These are phyloP conservation scores for Oidium heveae DNA, from an alignment of 2,329 filamentous ascomycete species.

Conservation along the genomic window DNA sequence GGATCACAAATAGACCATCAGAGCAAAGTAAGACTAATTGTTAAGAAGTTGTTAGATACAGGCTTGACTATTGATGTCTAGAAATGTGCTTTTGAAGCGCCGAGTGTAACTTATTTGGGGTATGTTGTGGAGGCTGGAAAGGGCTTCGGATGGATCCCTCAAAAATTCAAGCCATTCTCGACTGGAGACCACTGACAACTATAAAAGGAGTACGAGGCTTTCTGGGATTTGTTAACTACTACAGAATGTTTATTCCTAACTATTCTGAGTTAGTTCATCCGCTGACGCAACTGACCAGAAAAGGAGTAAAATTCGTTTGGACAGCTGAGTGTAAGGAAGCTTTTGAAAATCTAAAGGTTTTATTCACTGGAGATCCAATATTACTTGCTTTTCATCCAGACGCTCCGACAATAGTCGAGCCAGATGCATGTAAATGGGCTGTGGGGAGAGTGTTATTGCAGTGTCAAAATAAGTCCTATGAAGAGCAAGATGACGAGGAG, in stretches of 20 bases:
- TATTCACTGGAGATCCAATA: not conserved
- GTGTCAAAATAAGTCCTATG: not conserved
- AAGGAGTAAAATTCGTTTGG: not conserved
- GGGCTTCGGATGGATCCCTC: too few relatives aligned
- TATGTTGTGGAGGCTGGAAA: not conserved
- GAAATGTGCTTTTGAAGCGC: too few relatives aligned
- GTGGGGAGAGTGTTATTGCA: not conserved
- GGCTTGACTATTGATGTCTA: not conserved
- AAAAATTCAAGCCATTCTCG: too few relatives aligned
- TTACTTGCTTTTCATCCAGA: not conserved
- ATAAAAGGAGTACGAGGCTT: too few relatives aligned
- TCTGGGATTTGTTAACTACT: too few relatives aligned
- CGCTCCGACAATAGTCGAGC: not conserved
- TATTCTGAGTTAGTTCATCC: too few relatives aligned
- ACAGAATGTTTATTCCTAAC: too few relatives aligned
- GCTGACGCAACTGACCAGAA: too few relatives aligned
- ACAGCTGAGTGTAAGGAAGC: not conserved
- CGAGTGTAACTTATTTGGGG: not conserved
- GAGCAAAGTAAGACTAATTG: not conserved
- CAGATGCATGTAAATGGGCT: not conserved
- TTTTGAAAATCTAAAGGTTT: not conserved
- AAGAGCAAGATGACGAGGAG: not conserved
- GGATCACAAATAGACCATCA: not conserved
- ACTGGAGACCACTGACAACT: too few relatives aligned
- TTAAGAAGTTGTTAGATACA: not conserved